Evolutionary conservation across 1,284 basidiomycete genomes (phyloP).

Genomic region (Pyrrhoderma lamaoense): DNA sequence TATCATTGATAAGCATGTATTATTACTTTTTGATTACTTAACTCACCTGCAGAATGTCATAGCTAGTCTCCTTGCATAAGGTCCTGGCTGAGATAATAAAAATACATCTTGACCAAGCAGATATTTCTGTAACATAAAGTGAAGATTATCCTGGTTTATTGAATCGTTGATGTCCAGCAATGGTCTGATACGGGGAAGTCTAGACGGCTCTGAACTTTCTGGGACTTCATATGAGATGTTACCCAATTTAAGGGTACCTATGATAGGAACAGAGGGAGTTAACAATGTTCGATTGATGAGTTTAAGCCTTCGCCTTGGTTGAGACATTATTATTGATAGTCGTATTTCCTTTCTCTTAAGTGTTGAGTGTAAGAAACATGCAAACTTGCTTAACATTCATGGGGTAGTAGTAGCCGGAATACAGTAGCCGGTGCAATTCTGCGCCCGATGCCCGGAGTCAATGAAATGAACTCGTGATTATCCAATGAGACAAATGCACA

Average conservation of each 20-base stretch:
- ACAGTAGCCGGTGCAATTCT: not conserved
- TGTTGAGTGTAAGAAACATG: too few species aligned
- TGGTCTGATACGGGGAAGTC: conserved; percentile 37
- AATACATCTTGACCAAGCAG: conserved; percentile 62
- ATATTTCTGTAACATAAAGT: conserved; percentile 61
- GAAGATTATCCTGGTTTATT: conserved; percentile 48
- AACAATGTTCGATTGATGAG: conserved; percentile 6
- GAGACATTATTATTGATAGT: conserved; percentile 2
- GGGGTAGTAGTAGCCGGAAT: not conserved
- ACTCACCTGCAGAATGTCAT: conserved; percentile 56
- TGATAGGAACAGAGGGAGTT: conserved; percentile 22
- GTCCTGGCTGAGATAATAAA: conserved; percentile 55
- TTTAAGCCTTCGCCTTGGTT: conserved; percentile 8
- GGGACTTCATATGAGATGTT: conserved; percentile 50
- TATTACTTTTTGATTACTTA: not conserved
- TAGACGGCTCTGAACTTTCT: conserved; percentile 36
- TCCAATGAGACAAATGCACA: too few species aligned
- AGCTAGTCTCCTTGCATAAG: conserved; percentile 53
- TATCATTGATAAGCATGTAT: not conserved
- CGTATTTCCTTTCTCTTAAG: not conserved
- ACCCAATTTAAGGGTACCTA: conserved; percentile 52
- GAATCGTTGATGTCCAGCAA: conserved; percentile 43
- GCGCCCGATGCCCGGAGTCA: conserved; percentile 1
- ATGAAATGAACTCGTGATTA: not conserved
- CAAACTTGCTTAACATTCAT: too few species aligned